Percentiles rank a stretch among this genome's conserved stretches.
Conservation (phyloP, 2,329 filamentous ascomycete genomes). For the Penicillium sp. region DNA sequence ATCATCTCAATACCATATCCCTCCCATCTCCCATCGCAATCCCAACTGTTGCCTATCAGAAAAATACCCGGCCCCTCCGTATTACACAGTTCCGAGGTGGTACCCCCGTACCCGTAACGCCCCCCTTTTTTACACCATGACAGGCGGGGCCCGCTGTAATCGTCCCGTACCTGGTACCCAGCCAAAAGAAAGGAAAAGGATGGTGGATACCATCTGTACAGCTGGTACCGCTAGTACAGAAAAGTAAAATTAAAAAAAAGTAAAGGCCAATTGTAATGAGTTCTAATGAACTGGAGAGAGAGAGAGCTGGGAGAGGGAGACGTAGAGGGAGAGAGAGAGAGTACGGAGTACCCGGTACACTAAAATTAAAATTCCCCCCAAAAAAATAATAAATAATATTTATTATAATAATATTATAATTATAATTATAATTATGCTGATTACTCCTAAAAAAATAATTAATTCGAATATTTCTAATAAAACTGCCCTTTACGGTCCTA, state of each 20-base stretch:
- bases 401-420: not conserved
- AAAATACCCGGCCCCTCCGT: slow-evolving; percentile 17
- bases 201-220: slow-evolving; percentile 6
- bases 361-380: no score
- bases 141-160: slow-evolving; percentile 17
- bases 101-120: slow-evolving; percentile 1
- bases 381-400: slow-evolving; percentile 4
- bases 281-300: no score
- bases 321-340: no score
- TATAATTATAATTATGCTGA: slow-evolving; percentile 1
- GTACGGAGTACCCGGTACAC: no score
- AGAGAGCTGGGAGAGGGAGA: no score
- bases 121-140: slow-evolving; percentile 12
- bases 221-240: not conserved
- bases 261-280: not conserved
- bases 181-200: not conserved
- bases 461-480: slow-evolving; percentile 1
- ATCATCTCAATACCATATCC: not conserved
- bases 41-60: slow-evolving; percentile 19
- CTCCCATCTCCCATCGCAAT: slow-evolving; percentile 20
- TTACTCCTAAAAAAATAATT: slow-evolving; percentile 4
- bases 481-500: slow-evolving; percentile 17
- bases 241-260: not conserved
- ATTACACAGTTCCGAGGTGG: slow-evolving; percentile 19
- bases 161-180: slow-evolving; percentile 1